phyloP scores from a whole-genome alignment of 1,284 basidiomycete genomes.

The Moesziomyces antarcticus region DNA sequence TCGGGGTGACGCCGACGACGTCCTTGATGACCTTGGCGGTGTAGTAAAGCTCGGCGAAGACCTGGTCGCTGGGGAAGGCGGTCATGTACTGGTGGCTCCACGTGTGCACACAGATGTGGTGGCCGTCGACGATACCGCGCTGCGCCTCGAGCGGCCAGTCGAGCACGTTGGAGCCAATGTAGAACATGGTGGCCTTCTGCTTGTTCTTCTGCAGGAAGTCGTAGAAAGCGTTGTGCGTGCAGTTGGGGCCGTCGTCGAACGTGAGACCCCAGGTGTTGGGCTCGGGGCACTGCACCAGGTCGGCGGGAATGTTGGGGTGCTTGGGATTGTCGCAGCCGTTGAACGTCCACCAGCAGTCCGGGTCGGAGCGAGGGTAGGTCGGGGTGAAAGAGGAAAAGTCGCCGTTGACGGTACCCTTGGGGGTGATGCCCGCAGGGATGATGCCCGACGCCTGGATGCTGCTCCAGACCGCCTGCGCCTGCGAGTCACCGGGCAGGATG shows the following conservation, averaged over 20 bases:
- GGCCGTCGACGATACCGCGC: conserved; percentile 68
- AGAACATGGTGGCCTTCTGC: conserved; percentile 71
- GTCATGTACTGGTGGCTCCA: conserved; percentile 72
- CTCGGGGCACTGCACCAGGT: conserved; percentile 69
- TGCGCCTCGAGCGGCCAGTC: conserved; percentile 73
- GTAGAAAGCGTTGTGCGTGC: conserved; percentile 72
- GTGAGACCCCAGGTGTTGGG: conserved; percentile 71
- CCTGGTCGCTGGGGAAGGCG: conserved; percentile 70
- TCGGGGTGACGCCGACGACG: conserved; percentile 71
- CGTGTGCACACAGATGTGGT: conserved; percentile 61
- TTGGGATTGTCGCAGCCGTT: conserved; percentile 63
- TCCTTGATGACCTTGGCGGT: conserved; percentile 71
- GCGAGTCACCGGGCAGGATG: conserved; percentile 68
- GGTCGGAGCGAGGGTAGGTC: conserved; percentile 51
- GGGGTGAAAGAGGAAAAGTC: conserved; percentile 38
- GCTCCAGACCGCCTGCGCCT: conserved; percentile 63
- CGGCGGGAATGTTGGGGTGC: conserved; percentile 60
- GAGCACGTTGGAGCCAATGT: conserved; percentile 71
- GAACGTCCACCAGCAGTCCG: conserved; percentile 66
- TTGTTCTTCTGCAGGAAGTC: conserved; percentile 70
- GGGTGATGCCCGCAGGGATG: conserved; percentile 65
- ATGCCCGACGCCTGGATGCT: conserved; percentile 63
- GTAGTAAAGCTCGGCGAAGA: conserved; percentile 73
- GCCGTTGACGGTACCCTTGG: conserved; percentile 65
- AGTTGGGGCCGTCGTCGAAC: conserved; percentile 71